A percentile compares a stretch with the other conserved stretches of the same genome.
These are phyloP conservation scores for Trichoderma sp. DNA, from an alignment of 2,329 filamentous ascomycete genomes.

Conservation along the genomic window DNA sequence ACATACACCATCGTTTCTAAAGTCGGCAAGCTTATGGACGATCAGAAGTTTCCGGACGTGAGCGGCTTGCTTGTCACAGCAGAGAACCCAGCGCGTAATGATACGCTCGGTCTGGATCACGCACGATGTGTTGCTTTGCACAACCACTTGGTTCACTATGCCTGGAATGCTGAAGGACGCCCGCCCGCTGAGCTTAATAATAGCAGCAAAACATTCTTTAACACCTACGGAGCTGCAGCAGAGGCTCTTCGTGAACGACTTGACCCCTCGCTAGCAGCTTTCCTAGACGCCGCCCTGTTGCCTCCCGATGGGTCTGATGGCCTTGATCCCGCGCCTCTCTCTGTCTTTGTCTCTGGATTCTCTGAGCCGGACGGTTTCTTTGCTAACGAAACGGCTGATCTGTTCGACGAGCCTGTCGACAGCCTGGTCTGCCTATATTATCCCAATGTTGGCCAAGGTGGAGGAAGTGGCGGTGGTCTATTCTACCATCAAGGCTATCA, in stretches of 20 bases:
- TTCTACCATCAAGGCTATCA: slow-evolving; percentile 32
- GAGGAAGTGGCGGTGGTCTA: slow-evolving; percentile 27
- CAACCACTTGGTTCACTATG: slow-evolving; percentile 33
- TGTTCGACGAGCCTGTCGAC: slow-evolving; percentile 27
- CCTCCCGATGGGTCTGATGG: not conserved
- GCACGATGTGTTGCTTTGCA: slow-evolving; percentile 33
- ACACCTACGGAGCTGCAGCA: not conserved
- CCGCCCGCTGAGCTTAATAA: not conserved
- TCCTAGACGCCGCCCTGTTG: not conserved
- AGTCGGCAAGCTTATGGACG: not conserved
- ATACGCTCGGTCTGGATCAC: slow-evolving; percentile 13
- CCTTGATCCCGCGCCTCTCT: not conserved
- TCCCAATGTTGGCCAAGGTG: slow-evolving; percentile 23
- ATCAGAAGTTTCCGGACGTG: not conserved
- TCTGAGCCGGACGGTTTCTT: slow-evolving; percentile 22
- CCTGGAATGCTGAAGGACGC: slow-evolving; percentile 28
- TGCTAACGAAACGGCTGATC: slow-evolving; percentile 25
- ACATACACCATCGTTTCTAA: not conserved
- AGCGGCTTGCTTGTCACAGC: not conserved
- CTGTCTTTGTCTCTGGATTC: not conserved
- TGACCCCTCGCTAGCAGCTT: not conserved
- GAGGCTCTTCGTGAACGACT: not conserved
- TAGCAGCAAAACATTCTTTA: not conserved
- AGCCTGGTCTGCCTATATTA: slow-evolving; percentile 29
- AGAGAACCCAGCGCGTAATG: not conserved